Conservation (phyloP, 371 early-diverging fungal species). For the Apophysomyces trapeziformis region DNA sequence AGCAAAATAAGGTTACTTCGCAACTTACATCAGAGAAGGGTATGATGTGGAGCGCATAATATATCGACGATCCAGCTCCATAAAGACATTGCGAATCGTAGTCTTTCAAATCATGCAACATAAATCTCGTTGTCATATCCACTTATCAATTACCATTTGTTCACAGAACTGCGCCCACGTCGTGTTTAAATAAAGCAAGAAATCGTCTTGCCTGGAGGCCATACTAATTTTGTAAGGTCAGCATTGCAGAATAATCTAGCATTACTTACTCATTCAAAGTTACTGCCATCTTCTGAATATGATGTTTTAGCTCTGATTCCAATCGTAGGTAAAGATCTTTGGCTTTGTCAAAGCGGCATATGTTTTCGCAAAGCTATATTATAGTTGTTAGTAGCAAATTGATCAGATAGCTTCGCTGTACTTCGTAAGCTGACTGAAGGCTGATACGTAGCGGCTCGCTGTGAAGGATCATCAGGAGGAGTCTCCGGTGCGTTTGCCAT, state of each 20-base stretch:
- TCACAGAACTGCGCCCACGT: constrained; percentile 67
- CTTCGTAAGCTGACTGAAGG: constrained; percentile 80
- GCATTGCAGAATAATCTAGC: constrained; percentile 9
- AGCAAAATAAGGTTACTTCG: background rate
- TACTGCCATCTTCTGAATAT: constrained; percentile 35
- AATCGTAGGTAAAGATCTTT: constrained; percentile 66
- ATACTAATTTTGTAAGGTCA: background rate
- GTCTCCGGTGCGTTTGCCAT: constrained; percentile 63
- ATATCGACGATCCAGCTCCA: constrained; percentile 91
- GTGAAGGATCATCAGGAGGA: constrained; percentile 68
- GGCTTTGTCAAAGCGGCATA: constrained; percentile 80
- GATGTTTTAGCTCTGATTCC: constrained; percentile 56
- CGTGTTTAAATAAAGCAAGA: constrained; percentile 55
- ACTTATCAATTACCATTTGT: constrained; percentile 55
- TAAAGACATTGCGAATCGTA: constrained; percentile 82
- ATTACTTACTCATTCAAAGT: constrained; percentile 30
- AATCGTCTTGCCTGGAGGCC: constrained; percentile 39
- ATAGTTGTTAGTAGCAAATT: background rate
- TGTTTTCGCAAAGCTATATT: constrained; percentile 67
- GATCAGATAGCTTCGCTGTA: constrained; percentile 21
- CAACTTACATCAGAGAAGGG: constrained; percentile 68
- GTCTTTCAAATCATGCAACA: constrained; percentile 33
- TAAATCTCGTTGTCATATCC: constrained; percentile 1
- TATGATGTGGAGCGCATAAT: constrained; percentile 73
- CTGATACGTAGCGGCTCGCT: constrained; percentile 60